Conservation (phyloP, 2,329 filamentous ascomycete genomes). For the Botrytis galanthina region DNA sequence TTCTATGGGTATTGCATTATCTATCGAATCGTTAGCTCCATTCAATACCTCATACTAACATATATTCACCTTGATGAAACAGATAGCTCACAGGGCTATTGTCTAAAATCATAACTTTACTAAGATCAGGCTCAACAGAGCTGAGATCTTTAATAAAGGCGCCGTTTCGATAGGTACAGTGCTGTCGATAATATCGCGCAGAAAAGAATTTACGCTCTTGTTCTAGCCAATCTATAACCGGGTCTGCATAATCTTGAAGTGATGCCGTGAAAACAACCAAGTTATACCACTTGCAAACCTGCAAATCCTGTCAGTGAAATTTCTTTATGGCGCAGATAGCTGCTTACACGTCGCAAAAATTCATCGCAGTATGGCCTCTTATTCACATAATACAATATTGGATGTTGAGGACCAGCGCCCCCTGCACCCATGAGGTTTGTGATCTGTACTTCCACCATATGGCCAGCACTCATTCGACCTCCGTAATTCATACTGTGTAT, state of each 20-base stretch:
- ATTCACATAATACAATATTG: slow-evolving; percentile 97
- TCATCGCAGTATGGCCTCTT: slow-evolving; percentile 97
- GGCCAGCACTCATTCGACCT: slow-evolving; percentile 89
- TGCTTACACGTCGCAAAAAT: slow-evolving; percentile 75
- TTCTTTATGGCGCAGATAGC: not conserved
- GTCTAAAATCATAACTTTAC: slow-evolving; percentile 98
- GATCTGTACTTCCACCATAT: slow-evolving; percentile 97
- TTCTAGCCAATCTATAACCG: slow-evolving; percentile 98
- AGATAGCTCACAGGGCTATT: slow-evolving; percentile 98
- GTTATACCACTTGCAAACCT: slow-evolving; percentile 98
- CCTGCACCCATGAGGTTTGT: slow-evolving; percentile 68
- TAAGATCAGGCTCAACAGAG: slow-evolving; percentile 92
- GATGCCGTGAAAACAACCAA: slow-evolving; percentile 94
- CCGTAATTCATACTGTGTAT: slow-evolving; percentile 99
- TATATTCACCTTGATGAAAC: slow-evolving; percentile 84
- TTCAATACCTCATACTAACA: slow-evolving; percentile 17
- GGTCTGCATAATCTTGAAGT: slow-evolving; percentile 97
- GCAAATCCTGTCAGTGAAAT: slow-evolving; percentile 33
- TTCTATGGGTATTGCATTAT: slow-evolving; percentile 98
- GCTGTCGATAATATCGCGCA: slow-evolving; percentile 89
- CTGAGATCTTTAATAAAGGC: slow-evolving; percentile 98
- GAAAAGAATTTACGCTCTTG: slow-evolving; percentile 96
- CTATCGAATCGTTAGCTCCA: slow-evolving; percentile 47
- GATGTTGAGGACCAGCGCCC: slow-evolving; percentile 81
- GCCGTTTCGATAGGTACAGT: slow-evolving; percentile 92